Percentiles rank a stretch among this genome's conserved stretches.
Evolutionary conservation across 768 basidiomycete genomes (phyloP).

Genomic region (Saitozyma podzolica): DNA sequence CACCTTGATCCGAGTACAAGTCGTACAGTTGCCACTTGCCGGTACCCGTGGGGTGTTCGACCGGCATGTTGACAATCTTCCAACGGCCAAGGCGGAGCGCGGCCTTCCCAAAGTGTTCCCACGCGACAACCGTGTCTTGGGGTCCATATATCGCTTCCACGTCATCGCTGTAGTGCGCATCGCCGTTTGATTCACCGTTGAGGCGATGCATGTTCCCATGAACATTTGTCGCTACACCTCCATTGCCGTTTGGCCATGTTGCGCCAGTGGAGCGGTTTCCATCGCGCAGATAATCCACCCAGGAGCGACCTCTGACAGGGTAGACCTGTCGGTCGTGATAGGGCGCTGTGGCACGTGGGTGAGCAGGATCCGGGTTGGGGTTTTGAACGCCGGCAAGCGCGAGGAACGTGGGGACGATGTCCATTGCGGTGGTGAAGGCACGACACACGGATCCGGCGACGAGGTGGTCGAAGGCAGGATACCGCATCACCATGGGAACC

Average conservation of each 20-base stretch:
- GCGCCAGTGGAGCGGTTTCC: conserved; percentile 20
- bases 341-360: neutral
- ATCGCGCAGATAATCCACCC: conserved; percentile 23
- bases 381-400: conserved; percentile 3
- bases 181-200: conserved; percentile 10
- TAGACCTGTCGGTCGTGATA: conserved; percentile 34
- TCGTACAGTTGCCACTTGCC: conserved; percentile 40
- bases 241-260: conserved; percentile 33
- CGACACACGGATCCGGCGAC: neutral
- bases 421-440: conserved; percentile 49
- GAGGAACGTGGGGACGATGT: conserved; percentile 43
- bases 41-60: conserved; percentile 37
- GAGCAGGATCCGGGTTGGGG: conserved; percentile 14
- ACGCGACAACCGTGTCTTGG: too few species aligned
- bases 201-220: conserved; percentile 3
- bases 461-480: conserved; percentile 18
- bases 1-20: conserved; percentile 24
- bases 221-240: neutral
- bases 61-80: conserved; percentile 34
- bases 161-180: too few species aligned
- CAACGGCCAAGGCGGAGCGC: conserved; percentile 43
- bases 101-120: conserved; percentile 29
- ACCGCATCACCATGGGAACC: conserved; percentile 38
- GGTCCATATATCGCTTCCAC: too few species aligned
- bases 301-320: conserved; percentile 34